Conservation (phyloP, 2,329 filamentous ascomycete genomes). For the Hymenoscyphus albidus region DNA sequence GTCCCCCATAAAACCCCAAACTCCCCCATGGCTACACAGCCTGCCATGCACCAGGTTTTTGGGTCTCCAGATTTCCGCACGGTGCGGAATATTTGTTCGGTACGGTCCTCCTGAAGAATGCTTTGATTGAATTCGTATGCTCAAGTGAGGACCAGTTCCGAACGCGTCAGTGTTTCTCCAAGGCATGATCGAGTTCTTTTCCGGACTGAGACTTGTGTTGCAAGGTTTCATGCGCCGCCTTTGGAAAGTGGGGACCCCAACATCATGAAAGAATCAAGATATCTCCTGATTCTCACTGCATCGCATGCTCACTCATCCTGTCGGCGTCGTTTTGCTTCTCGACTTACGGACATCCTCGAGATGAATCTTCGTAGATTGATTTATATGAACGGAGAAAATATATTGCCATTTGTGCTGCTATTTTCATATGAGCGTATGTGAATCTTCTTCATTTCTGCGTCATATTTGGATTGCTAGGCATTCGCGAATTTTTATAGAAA, state of each 20-base stretch:
- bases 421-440: no score
- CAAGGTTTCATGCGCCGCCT: not conserved
- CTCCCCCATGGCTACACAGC: not conserved
- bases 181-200: not conserved
- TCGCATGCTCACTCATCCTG: not conserved
- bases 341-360: not conserved
- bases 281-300: not conserved
- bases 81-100: not conserved
- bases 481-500: no score
- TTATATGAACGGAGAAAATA: no score
- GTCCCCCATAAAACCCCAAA: not conserved
- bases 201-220: not conserved
- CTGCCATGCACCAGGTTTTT: not conserved
- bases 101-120: not conserved
- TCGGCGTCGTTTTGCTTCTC: not conserved
- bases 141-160: not conserved
- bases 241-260: not conserved
- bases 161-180: not conserved
- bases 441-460: no score
- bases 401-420: no score
- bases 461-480: no score
- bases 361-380: no score
- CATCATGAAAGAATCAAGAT: not conserved
- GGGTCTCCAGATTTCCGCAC: not conserved
- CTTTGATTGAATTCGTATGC: not conserved